Base-by-base conservation (phyloP, 2,329 filamentous ascomycete genomes). In the Exophiala mesophila region DNA sequence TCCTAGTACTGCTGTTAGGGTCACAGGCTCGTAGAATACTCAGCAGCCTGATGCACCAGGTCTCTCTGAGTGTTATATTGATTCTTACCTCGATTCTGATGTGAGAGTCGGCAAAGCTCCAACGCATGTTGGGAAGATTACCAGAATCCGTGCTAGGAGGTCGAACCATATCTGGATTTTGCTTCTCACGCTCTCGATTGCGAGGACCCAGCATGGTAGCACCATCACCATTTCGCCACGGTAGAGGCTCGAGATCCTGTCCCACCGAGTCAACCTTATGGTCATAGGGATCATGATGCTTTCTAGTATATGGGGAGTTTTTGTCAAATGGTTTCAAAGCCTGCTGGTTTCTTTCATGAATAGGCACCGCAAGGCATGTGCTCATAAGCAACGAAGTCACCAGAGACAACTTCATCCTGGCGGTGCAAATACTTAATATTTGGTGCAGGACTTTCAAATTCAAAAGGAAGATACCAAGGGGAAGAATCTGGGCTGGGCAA, bases 141-240 rank as follows among this genome's bases (percentile, higher is more conserved):
- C 83, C 83, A 60, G 81, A 77, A 57, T 88, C 84, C 4, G 83
- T 88, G 57, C 76, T 80, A 0, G 83, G 83, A 13, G 84, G 83
- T 15, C 83, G 76, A 29, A 88, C 70, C 31, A 85, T 66, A 60
- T 88, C 83, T 0, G 84, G 83, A 59, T 78, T 83, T 65, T 87
- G 78, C 33, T 78, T 72, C 39, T 83, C 78, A 16, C 83, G 78
- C 37, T 76, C 76, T 45, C 67, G 70, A 60, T 87, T 88, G 61
- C 80, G 78, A 1, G 84, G 84, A 0, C 83, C 83, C 16, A 86
- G 65, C 10, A 87, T 76, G 7, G 74, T 78, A 12, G 80, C 72
- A 16, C 83, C 83, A 17, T 77, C 58, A 17, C 80, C 80, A 57
- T 81, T 81, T 23, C 78, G 71, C 59, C 69, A 80, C 1, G 83